A percentile compares a stretch with the other conserved stretches of the same genome.
These are phyloP conservation scores for Rhodofomes roseus DNA, from an alignment of 1,284 basidiomycete genomes.

Conservation along the genomic window DNA sequence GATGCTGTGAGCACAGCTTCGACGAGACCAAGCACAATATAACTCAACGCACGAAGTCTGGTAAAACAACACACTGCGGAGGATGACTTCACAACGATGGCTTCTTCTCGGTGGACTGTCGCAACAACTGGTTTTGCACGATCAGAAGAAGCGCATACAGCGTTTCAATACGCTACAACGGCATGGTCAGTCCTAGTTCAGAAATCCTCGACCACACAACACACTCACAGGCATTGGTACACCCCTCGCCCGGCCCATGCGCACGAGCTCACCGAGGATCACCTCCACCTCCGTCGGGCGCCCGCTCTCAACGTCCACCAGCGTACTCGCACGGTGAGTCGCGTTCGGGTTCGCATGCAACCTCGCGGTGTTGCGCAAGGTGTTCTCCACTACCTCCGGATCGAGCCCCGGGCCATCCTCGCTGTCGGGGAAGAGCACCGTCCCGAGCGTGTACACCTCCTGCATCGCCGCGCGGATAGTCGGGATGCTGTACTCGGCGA, in stretches of 20 bases:
- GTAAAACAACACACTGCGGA: no score
- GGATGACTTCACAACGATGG: not conserved
- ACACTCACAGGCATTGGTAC: conserved; percentile 51
- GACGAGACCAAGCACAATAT: no score
- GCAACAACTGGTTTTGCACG: conserved; percentile 48
- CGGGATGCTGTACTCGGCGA: conserved; percentile 45
- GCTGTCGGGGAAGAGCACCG: conserved; percentile 47
- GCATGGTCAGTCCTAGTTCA: conserved; percentile 1
- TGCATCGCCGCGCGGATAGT: conserved; percentile 40
- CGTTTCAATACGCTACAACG: conserved; percentile 43
- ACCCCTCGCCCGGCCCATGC: conserved; percentile 43
- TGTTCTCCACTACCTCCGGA: conserved; percentile 35
- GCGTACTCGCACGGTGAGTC: conserved; percentile 54
- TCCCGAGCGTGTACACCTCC: conserved; percentile 47
- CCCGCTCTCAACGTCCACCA: conserved; percentile 51
- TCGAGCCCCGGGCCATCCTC: conserved; percentile 37
- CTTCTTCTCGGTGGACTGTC: conserved; percentile 3
- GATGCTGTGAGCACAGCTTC: not conserved
- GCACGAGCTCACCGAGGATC: conserved; percentile 58
- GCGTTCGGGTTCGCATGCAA: conserved; percentile 40
- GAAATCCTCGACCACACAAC: not conserved
- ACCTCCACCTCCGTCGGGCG: conserved; percentile 64
- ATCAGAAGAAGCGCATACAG: conserved; percentile 47
- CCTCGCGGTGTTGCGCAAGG: conserved; percentile 36
- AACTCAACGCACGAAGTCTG: no score